These are phyloP conservation scores for Posidonia australis DNA, from an alignment of 106 monocot species.

Conservation along the genomic window DNA sequence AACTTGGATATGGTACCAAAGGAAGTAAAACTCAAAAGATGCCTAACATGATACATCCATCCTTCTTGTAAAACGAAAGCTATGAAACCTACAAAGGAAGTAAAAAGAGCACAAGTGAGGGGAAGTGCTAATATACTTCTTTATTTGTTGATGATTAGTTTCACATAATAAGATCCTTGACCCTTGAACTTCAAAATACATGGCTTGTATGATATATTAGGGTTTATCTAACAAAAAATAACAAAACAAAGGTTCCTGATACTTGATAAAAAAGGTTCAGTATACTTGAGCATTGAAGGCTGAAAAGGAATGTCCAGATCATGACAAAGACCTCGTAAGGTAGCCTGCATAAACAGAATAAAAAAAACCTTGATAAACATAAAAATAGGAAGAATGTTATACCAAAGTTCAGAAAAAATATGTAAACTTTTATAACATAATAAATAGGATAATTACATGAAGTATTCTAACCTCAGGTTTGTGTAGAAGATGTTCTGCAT, in stretches of 20 bases:
- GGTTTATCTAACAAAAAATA: background rate
- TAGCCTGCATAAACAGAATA: constrained; percentile 41
- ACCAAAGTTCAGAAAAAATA: background rate
- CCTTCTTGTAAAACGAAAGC: no score
- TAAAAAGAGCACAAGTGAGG: no score
- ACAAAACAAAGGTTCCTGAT: background rate
- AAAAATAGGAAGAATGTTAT: background rate
- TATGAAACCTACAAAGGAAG: no score
- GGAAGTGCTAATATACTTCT: no score
- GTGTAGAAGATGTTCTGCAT: constrained; percentile 68
- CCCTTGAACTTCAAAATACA: no score
- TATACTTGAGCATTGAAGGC: constrained; percentile 80
- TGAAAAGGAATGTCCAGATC: constrained; percentile 88
- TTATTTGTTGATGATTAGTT: no score
- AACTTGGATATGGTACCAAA: no score
- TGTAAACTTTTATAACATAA: background rate
- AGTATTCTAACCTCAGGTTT: constrained; percentile 56
- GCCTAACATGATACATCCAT: no score
- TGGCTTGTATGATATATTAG: no score
- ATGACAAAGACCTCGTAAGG: constrained; percentile 60
- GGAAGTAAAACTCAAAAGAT: no score
- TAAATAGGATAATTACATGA: background rate
- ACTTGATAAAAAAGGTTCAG: background rate
- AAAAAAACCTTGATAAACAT: background rate
- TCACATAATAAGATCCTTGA: no score